Percentiles rank a stretch among this genome's conserved stretches.
phyloP scores from a whole-genome alignment of 768 basidiomycete genomes.

The Pleurotus giganteus region DNA sequence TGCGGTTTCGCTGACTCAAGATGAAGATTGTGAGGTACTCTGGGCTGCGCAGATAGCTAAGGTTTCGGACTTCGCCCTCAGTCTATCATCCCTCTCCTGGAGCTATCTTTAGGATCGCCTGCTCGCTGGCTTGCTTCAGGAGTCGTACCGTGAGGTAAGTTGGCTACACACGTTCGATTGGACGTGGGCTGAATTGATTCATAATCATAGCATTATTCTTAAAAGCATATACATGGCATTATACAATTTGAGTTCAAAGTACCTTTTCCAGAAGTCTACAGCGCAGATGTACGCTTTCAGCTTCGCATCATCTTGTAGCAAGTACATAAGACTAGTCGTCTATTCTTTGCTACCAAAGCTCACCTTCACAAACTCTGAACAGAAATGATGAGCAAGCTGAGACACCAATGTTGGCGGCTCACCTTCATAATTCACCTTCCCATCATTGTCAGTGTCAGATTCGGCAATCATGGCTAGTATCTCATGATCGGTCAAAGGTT shows the following conservation, averaged over 20 bases:
- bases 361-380: not conserved
- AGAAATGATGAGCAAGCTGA: not conserved
- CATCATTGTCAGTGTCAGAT: conserved; percentile 1
- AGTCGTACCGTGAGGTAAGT: too few species aligned
- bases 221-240: not conserved
- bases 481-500: conserved; percentile 1
- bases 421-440: conserved; percentile 4
- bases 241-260: not conserved
- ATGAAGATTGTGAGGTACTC: too few species aligned
- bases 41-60: too few species aligned
- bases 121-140: too few species aligned
- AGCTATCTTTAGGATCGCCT: too few species aligned
- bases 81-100: too few species aligned
- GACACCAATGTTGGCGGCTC: not conserved
- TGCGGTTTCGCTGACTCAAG: too few species aligned
- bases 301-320: not conserved
- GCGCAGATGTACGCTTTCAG: not conserved
- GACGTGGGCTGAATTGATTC: too few species aligned
- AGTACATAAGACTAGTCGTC: not conserved
- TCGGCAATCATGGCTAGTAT: conserved; percentile 5
- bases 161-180: too few species aligned
- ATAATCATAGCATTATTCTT: too few species aligned
- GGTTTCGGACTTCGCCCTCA: too few species aligned
- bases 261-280: not conserved
- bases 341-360: not conserved